Evolutionary conservation across 768 basidiomycete genomes (phyloP).

Genomic region (Lactarius psammicola): DNA sequence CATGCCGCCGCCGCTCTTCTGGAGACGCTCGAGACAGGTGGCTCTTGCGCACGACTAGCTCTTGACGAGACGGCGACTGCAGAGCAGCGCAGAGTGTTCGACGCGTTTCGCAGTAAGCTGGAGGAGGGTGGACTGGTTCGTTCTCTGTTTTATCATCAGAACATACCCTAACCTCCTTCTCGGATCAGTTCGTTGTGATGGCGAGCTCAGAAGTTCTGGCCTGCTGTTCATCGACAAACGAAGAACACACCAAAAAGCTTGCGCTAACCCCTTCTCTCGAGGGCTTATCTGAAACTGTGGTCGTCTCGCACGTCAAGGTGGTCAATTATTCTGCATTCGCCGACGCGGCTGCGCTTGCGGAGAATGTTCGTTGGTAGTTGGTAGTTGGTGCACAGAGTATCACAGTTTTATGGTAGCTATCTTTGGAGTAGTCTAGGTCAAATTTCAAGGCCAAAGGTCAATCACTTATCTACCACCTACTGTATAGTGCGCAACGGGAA

Average conservation of each 20-base stretch:
- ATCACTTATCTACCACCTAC: no score
- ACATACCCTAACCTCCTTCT: not conserved
- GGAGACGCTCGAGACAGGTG: conserved; percentile 28
- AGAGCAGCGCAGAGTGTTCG: conserved; percentile 20
- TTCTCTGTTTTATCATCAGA: not conserved
- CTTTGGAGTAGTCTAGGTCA: not conserved
- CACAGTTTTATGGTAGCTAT: not conserved
- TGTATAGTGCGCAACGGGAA: no score
- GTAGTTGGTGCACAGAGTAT: conserved; percentile 29
- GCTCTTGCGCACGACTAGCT: conserved; percentile 27
- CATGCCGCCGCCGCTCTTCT: conserved; percentile 24
- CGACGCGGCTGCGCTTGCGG: conserved; percentile 37
- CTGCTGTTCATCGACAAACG: conserved; percentile 27
- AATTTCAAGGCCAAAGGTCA: no score
- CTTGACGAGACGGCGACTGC: conserved; percentile 19
- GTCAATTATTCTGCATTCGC: conserved; percentile 24
- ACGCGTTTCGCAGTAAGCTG: conserved; percentile 19
- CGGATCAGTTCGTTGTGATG: conserved; percentile 26
- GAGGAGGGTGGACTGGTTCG: conserved; percentile 26
- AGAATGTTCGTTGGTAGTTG: conserved; percentile 45
- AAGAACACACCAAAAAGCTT: conserved; percentile 22
- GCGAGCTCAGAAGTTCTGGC: conserved; percentile 23
- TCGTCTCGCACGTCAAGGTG: conserved; percentile 30
- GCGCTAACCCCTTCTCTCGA: conserved; percentile 17
- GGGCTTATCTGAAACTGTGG: conserved; percentile 20